phyloP scores from a whole-genome alignment of 805 yeast genomes.

The Saccharomycopsis sp. region DNA sequence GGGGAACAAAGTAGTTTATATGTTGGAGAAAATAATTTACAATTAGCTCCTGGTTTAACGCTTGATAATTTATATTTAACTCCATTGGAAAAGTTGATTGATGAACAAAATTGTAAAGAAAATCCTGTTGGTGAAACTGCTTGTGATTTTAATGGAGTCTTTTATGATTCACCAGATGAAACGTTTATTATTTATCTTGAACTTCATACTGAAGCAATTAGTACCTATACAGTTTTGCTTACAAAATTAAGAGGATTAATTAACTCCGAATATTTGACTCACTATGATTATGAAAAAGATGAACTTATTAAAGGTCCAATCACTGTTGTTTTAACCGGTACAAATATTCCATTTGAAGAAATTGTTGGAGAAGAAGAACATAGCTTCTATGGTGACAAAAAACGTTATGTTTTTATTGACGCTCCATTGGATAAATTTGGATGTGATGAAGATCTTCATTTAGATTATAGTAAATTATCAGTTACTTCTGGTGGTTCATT shows the following conservation, averaged over 20 bases:
- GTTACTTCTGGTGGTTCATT: conserved; percentile 36
- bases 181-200: conserved; percentile 52
- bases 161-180: conserved; percentile 34
- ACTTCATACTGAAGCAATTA: conserved; percentile 34
- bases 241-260: conserved; percentile 37
- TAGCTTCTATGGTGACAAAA: conserved; percentile 20
- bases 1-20: conserved; percentile 32
- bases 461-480: conserved; percentile 23
- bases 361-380: conserved; percentile 21
- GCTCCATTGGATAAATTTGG: conserved; percentile 30
- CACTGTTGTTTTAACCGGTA: conserved; percentile 56
- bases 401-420: conserved; percentile 32
- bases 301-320: conserved; percentile 40
- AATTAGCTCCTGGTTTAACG: conserved; percentile 36
- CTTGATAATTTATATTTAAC: conserved; percentile 40
- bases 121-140: conserved; percentile 13
- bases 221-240: conserved; percentile 36
- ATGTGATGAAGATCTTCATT: conserved; percentile 18
- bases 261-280: conserved; percentile 40
- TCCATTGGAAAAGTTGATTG: conserved; percentile 38
- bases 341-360: conserved; percentile 35
- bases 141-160: conserved; percentile 31
- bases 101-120: conserved; percentile 32
- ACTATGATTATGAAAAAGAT: conserved; percentile 30
- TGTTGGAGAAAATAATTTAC: conserved; percentile 51